These are phyloP conservation scores for Mycena vulgaris DNA, from an alignment of 768 basidiomycete genomes.

Conservation along the genomic window DNA sequence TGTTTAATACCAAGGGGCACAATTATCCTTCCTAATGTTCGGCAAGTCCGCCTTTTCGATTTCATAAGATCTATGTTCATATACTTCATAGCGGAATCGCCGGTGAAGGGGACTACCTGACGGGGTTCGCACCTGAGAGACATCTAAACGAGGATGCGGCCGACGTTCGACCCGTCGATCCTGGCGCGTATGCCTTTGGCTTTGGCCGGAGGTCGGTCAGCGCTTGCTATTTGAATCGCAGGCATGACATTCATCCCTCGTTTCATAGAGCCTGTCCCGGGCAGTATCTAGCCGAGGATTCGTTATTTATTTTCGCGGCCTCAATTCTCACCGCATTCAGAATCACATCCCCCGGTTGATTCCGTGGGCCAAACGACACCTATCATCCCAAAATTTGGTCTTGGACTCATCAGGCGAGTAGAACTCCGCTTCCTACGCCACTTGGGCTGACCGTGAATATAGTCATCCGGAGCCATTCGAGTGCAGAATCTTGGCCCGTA, in stretches of 20 bases:
- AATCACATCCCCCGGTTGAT: not conserved
- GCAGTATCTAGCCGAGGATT: conserved; percentile 26
- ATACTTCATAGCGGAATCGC: not conserved
- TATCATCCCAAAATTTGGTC: not conserved
- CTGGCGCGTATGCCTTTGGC: conserved; percentile 18
- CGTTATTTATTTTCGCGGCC: conserved; percentile 17
- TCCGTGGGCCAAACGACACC: not conserved
- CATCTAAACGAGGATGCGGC: too few species aligned
- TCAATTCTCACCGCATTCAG: conserved; percentile 17
- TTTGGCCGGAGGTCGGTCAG: conserved; percentile 2
- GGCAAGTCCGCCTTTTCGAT: not conserved
- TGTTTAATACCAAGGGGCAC: conserved; percentile 11
- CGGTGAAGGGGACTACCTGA: conserved; percentile 3
- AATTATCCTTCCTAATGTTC: conserved; percentile 11
- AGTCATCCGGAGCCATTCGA: conserved; percentile 27
- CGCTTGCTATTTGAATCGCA: not conserved
- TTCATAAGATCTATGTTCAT: not conserved
- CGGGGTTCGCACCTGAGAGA: not conserved
- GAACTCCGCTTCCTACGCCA: not conserved
- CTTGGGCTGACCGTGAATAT: not conserved
- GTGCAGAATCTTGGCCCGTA: conserved; percentile 5
- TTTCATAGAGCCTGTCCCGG: conserved; percentile 21
- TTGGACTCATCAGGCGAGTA: conserved; percentile 19
- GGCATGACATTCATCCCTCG: not conserved
- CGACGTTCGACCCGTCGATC: not conserved